Evolutionary conservation across 345 rosid genomes (phyloP).

Genomic region (Melastoma malabathricum): DNA sequence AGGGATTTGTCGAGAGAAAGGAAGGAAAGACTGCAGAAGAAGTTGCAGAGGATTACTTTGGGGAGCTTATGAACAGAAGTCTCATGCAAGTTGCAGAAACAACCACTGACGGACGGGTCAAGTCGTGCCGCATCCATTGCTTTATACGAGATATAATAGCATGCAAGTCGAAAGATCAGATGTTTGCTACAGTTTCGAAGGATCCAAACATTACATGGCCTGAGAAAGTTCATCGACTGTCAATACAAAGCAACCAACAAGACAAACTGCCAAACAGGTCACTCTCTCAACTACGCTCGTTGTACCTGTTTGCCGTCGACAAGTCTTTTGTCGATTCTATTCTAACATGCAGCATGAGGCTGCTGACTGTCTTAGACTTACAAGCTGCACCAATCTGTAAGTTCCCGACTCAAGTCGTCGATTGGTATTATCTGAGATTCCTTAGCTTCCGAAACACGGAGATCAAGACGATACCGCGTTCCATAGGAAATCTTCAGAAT

Average conservation of each 20-base stretch:
- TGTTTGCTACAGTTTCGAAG: conserved; percentile 16
- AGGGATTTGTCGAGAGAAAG: conserved; percentile 26
- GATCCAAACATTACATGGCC: conserved; percentile 12
- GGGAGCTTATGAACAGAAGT: conserved; percentile 27
- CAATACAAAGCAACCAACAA: conserved; percentile 14
- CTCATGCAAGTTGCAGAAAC: conserved; percentile 18
- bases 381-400: conserved; percentile 16
- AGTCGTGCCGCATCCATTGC: conserved; percentile 24
- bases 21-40: conserved; percentile 31
- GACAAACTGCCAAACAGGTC: conserved; percentile 7
- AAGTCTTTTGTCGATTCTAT: conserved; percentile 2
- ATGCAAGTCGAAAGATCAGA: conserved; percentile 23
- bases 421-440: conserved; percentile 18
- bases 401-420: conserved; percentile 21
- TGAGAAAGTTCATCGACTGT: conserved; percentile 29
- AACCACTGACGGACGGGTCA: conserved; percentile 19
- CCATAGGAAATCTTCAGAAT: conserved; percentile 26
- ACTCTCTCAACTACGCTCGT: conserved; percentile 21
- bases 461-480: conserved; percentile 18
- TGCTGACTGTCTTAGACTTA: conserved; percentile 27
- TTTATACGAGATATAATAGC: conserved; percentile 22
- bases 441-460: conserved; percentile 23
- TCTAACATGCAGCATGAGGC: conserved; percentile 8
- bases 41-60: conserved; percentile 27
- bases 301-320: conserved; percentile 19